Base-by-base conservation (phyloP, 2,329 filamentous ascomycete species). In the Hypoxylon sp. region DNA sequence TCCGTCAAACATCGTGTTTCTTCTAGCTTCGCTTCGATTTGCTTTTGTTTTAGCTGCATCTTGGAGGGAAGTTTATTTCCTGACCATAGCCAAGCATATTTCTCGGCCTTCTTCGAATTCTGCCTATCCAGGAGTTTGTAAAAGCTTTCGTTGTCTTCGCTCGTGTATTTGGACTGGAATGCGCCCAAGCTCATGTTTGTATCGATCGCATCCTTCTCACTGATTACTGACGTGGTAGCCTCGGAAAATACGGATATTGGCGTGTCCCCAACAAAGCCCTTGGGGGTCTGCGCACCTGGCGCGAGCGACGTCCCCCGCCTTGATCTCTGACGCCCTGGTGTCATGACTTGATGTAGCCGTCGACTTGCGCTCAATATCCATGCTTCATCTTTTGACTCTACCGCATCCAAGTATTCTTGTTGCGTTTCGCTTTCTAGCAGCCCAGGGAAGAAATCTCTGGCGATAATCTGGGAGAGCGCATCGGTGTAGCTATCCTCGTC, bases 91-190 rank as follows among this genome's bases (percentile, higher is more conserved):
- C 93, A 97, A 1, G 86, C 85, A 66, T 96, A 89, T 64, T 93
- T 96, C 65, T 92, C 87, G 0, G 89, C 87, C 40, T 81, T 83
- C 69, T 91, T 93, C 55, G 86, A 80, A 66, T 97, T 99, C 66
- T 97, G 91, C 65, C 87, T 89, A 73, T 99, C 94, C 19, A 97
- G 77, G 1, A 99, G 78, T 63, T 87, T 88, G 71, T 96, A 96
- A 75, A 99, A 97, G 63, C 90, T 95, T 68, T 97, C 94, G 67
- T 97, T 97, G 69, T 99, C 94, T 71, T 99, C 94, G 66, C 91
- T 96, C 1, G 93, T 99, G 73, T 97, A 97, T 61, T 90, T 93
- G 2, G 89, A 82, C 67, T 99, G 94, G 65, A 97, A 99, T 1
- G 87, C 83, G 43, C 87, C 84, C 1, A 99, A 79, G 52, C 88